Evolutionary conservation across 169 alveolate species (phyloP), one percentile per base, ranked within the genome.

Genomic region (Plasmodium inui): DNA sequence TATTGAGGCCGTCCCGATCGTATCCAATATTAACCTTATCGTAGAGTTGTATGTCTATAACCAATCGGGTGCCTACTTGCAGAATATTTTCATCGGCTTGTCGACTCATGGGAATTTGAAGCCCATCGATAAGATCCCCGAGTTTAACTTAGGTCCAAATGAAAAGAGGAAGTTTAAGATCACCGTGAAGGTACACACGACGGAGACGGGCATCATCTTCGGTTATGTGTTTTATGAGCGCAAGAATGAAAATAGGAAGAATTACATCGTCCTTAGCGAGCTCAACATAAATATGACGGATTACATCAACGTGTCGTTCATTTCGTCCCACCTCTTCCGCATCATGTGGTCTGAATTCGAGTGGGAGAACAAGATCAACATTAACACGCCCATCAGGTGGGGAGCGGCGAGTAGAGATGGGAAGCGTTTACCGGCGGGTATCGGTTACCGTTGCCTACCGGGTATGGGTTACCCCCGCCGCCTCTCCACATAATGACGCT

Each of bases 271-370:
- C 28, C 88, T 98, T 14, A 98, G 97, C 84, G 99, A 98, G 78
- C 96, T 98, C 10, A 83, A 84, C 53, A 96, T 98, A 7, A 98
- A 98, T 67, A 92, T 98, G 82, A 97, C 97, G 41, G 99, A 98
- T 74, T 98, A 96, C 79, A 95, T 98, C 1, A 67, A 92, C 9
- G 98, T 98, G 26, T 98, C 98, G 26, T 96, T 96, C 67, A 97
- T 98, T 28, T 96, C 98, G 14, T 97, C 98, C 30, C 95, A 95
- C 44, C 95, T 97, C 67, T 98, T 98, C 92, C 98, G 99, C 57
- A 95, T 97, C 80, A 95, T 96, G 93, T 99, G 99, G 99, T 97
- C 98, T 32, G 99, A 98, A 57, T 98, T 97, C 93, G 99, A 98
- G 88, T 99, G 99, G 99, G 99, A 99, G 93, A 97, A 98, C 92